phyloP scores from a whole-genome alignment of 2,329 filamentous ascomycete genomes.

The Colletotrichum truncatum region DNA sequence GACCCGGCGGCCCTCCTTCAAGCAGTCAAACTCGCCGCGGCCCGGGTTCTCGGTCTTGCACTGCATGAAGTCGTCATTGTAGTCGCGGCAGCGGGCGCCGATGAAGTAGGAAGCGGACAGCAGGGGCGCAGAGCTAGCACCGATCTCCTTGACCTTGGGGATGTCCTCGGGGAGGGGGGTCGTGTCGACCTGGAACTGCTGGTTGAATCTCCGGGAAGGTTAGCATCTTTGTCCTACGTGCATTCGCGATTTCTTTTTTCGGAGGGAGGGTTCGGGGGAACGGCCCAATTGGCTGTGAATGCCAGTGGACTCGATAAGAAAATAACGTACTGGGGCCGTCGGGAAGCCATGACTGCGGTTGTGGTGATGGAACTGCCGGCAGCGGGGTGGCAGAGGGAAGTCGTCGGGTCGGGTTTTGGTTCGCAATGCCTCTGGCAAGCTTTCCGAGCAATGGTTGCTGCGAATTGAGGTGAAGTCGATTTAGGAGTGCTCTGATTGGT shows the following conservation, averaged over 20 bases:
- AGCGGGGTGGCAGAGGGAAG: constrained; percentile 15
- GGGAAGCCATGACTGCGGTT: constrained; percentile 48
- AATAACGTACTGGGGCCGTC: constrained; percentile 51
- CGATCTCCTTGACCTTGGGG: constrained; percentile 92
- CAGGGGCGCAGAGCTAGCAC: constrained; percentile 90
- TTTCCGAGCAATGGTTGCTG: constrained; percentile 27
- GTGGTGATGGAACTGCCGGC: constrained; percentile 15
- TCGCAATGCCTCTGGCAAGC: constrained; percentile 32
- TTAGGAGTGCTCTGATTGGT: constrained; percentile 50
- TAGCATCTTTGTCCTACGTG: constrained; percentile 32
- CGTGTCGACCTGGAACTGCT: constrained; percentile 92
- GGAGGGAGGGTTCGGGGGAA: not conserved
- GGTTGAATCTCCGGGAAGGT: constrained; percentile 96
- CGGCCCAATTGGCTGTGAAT: constrained; percentile 1
- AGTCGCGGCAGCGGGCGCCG: constrained; percentile 90
- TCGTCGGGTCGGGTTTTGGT: constrained; percentile 36
- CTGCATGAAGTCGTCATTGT: constrained; percentile 99
- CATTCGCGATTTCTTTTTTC: not conserved
- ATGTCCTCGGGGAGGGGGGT: constrained; percentile 93
- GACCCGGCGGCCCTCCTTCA: constrained; percentile 96
- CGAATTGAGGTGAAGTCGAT: constrained; percentile 50
- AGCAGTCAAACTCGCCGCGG: constrained; percentile 89
- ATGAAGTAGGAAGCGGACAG: constrained; percentile 96
- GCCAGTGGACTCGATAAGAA: not conserved
- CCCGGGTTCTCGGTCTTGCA: constrained; percentile 97